Evolutionary conservation across 768 basidiomycete species (phyloP).

Genomic region (Agaricus sinodeliciosus): DNA sequence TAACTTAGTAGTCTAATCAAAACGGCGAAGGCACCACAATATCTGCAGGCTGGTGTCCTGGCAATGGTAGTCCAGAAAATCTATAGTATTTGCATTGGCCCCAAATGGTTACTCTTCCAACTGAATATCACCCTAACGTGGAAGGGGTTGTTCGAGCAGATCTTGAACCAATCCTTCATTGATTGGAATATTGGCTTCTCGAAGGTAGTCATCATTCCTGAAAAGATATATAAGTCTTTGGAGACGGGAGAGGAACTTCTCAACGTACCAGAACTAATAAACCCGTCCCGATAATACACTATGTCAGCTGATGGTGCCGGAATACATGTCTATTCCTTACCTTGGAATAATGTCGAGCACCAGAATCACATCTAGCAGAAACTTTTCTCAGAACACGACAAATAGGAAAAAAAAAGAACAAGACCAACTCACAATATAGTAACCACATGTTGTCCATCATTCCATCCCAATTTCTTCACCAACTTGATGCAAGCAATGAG

Average conservation of each 20-base stretch:
- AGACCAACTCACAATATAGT: constrained; percentile 67
- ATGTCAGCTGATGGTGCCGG: neutral
- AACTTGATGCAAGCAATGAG: constrained; percentile 87
- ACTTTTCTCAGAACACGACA: neutral
- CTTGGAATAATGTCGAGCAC: constrained; percentile 89
- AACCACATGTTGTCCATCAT: constrained; percentile 64
- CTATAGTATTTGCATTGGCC: too few species aligned
- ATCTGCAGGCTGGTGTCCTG: neutral
- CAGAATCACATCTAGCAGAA: constrained; percentile 76
- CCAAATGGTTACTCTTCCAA: too few species aligned
- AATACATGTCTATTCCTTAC: constrained; percentile 27
- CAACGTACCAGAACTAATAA: constrained; percentile 38
- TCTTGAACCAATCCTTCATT: constrained; percentile 35
- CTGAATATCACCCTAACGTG: constrained; percentile 4
- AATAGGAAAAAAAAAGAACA: neutral
- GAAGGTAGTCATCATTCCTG: constrained; percentile 51
- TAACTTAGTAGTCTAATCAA: too few species aligned
- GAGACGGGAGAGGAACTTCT: neutral
- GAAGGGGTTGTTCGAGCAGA: constrained; percentile 23
- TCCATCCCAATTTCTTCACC: constrained; percentile 63
- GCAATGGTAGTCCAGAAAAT: too few species aligned
- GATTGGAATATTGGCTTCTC: constrained; percentile 36
- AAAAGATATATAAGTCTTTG: neutral
- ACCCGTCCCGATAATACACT: neutral
- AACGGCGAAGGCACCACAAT: too few species aligned